Base-by-base conservation (phyloP, 805 yeast species). In the Zygoascus tannicola region DNA sequence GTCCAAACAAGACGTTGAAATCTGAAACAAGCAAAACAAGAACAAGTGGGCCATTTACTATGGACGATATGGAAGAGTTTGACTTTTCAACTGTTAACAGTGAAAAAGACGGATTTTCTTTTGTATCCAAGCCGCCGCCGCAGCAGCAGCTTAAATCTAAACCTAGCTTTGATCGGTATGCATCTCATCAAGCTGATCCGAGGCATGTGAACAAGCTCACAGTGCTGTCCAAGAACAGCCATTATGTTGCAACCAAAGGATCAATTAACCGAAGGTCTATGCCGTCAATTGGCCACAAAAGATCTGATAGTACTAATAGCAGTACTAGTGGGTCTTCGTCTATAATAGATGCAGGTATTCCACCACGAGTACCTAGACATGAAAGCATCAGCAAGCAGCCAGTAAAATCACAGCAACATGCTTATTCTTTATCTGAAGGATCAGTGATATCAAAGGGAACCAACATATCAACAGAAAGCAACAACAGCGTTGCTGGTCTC, bases 281-380 rank as follows among this genome's bases (percentile, higher is more conserved):
- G 12, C 30, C 30, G 30, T 8, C 30, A 26, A 7, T 12, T 26
- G 30, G 7, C 7, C 21, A 28, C 22, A 7, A 19, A 3, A 22
- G 40, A 12, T 20, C 40, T 14, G 40, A 37, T 4, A 23, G 10
- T 22, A 15, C 23, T 20, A 22, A 26, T 7, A 16, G 18, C 4
- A 22, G 32, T 12, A 8, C n/a, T 4, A 10, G 19, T 22, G 15
- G 10, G 4, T 37, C 40, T 14, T 26, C 32, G 8, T 23, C 40
- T 39, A 19, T 26, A 12, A 47, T 51, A 2, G 52, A 54, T 37
- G 56, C 54, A 12, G 59, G 59, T 1, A 54, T 55, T 32, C 59
- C 59, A 15, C 59, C 59, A 5, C 41, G 40, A 32, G 58, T 53
- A 10, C 59, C 59, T 3, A 48, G 51, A 2, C 59, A 55, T 30